A percentile compares a stretch with the other conserved stretches of the same genome.
Evolutionary conservation across 2,329 filamentous ascomycete genomes (phyloP).

Genomic region (Diaporthe amygdali): DNA sequence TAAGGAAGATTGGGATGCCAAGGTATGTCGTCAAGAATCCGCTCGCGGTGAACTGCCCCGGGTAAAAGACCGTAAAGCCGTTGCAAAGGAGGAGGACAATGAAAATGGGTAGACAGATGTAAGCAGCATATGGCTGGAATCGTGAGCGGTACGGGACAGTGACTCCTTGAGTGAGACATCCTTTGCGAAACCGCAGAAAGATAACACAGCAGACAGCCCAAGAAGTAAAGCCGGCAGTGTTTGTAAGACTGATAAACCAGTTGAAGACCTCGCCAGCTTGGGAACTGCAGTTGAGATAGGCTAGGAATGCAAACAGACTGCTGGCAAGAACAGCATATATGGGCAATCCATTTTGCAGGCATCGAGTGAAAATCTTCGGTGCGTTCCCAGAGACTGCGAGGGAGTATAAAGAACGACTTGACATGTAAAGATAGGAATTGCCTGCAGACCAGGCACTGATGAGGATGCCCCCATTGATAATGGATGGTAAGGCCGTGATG

Average conservation of each 20-base stretch:
- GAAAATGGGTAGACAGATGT: slow-evolving; percentile 38
- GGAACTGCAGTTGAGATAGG: slow-evolving; percentile 68
- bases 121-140: slow-evolving; percentile 64
- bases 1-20: slow-evolving; percentile 66
- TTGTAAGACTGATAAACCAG: slow-evolving; percentile 64
- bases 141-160: slow-evolving; percentile 56
- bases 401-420: slow-evolving; percentile 46
- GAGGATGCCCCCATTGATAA: slow-evolving; percentile 72
- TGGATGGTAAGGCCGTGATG: slow-evolving; percentile 62
- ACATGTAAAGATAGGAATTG: slow-evolving; percentile 39
- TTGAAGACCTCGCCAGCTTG: slow-evolving; percentile 63
- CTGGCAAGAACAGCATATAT: slow-evolving; percentile 44
- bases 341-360: slow-evolving; percentile 51
- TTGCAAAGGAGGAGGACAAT: slow-evolving; percentile 59
- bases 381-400: slow-evolving; percentile 53
- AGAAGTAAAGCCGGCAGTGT: slow-evolving; percentile 55
- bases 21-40: slow-evolving; percentile 69
- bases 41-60: slow-evolving; percentile 57
- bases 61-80: slow-evolving; percentile 70
- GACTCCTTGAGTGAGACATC: slow-evolving; percentile 48
- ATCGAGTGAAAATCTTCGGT: slow-evolving; percentile 49
- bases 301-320: slow-evolving; percentile 64
- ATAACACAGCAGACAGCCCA: slow-evolving; percentile 61
- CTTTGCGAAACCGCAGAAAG: slow-evolving; percentile 64
- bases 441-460: slow-evolving; percentile 41